Conservation (phyloP, 768 basidiomycete genomes). For the Hericium coralloides region DNA sequence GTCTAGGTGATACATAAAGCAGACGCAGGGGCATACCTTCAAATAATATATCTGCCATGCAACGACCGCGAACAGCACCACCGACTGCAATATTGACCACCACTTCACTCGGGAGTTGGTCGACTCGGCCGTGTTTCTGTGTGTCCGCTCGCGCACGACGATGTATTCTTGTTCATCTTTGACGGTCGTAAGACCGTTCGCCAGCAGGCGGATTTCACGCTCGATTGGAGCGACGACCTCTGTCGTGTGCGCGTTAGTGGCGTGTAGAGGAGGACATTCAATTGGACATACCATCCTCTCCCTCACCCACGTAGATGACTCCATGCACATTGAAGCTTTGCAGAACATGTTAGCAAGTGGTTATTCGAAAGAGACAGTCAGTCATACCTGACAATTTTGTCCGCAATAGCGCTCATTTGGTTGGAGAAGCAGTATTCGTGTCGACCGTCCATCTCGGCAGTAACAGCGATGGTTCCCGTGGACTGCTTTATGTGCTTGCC, state of each 20-base stretch:
- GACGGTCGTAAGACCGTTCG: conserved; percentile 74
- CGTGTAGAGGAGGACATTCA: too few relatives aligned
- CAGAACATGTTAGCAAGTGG: conserved; percentile 2
- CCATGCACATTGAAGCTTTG: conserved; percentile 96
- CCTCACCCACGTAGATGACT: conserved; percentile 71
- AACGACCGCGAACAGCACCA: conserved; percentile 83
- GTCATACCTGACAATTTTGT: conserved; percentile 85
- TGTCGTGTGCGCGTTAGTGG: conserved; percentile 16
- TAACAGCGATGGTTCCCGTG: conserved; percentile 83
- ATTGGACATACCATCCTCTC: conserved; percentile 62
- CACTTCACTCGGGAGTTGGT: conserved; percentile 95
- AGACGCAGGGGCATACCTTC: conserved; percentile 43
- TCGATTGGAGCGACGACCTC: conserved; percentile 93
- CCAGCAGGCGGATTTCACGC: conserved; percentile 82
- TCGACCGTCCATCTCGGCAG: conserved; percentile 79
- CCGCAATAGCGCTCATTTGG: conserved; percentile 93
- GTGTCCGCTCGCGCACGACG: conserved; percentile 84
- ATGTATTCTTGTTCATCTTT: conserved; percentile 99
- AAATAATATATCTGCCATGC: conserved; percentile 98
- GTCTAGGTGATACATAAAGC: conserved; percentile 4
- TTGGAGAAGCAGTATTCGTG: conserved; percentile 98
- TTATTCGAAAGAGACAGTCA: background rate
- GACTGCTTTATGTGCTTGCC: conserved; percentile 80
- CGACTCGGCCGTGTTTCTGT: conserved; percentile 90
- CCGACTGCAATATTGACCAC: conserved; percentile 92